Percentiles rank a stretch among this genome's conserved stretches.
phyloP scores from a whole-genome alignment of 148 eudicot genomes.

The Spergularia marina region DNA sequence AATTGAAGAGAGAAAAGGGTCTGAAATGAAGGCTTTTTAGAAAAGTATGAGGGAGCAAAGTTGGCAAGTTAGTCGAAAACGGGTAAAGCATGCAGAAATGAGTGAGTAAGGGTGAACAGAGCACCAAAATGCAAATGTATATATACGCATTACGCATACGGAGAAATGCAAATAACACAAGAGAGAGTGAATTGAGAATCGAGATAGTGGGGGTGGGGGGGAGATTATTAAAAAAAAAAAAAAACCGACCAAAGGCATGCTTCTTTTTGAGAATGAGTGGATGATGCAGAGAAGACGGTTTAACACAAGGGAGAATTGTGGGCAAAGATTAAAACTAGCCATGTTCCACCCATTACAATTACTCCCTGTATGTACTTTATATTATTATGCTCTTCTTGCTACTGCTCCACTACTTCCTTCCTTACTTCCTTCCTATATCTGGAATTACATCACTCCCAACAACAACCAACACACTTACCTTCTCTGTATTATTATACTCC shows the following conservation, averaged over 20 bases:
- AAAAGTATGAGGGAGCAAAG: too few species aligned
- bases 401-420: conserved; percentile 18
- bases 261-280: conserved; percentile 37
- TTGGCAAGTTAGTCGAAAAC: too few species aligned
- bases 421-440: not conserved
- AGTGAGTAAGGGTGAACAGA: not conserved
- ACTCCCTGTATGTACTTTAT: not conserved
- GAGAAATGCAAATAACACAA: not conserved
- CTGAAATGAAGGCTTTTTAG: too few species aligned
- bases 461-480: not conserved
- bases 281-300: conserved; percentile 29
- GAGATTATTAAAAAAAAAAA: conserved; percentile 20
- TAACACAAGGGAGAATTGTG: conserved; percentile 3
- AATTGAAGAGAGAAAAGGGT: conserved; percentile 1
- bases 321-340: conserved; percentile 25
- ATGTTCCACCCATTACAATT: conserved; percentile 34
- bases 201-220: conserved; percentile 19
- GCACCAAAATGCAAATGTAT: not conserved
- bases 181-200: not conserved
- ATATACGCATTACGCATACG: not conserved
- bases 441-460: conserved; percentile 1
- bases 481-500: not conserved
- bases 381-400: conserved; percentile 17
- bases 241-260: conserved; percentile 33
- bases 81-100: too few species aligned